These are phyloP conservation scores for Cicer pinnatifidum DNA, from an alignment of 306 rosid genomes.

Conservation along the genomic window DNA sequence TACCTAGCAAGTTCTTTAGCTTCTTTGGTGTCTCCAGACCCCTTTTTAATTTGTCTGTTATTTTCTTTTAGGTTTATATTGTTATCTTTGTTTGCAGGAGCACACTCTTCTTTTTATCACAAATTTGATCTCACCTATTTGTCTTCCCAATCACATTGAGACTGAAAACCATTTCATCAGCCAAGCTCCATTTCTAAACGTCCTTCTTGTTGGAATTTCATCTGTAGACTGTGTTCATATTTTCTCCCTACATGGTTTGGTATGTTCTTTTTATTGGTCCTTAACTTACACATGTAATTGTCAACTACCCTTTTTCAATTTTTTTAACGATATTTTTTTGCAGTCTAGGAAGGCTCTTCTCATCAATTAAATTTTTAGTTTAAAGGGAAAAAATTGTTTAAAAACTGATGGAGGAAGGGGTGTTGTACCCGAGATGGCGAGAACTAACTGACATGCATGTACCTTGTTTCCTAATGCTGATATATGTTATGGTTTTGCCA, in stretches of 20 bases:
- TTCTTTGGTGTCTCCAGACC: slow-evolving; percentile 35
- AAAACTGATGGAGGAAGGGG: slow-evolving; percentile 31
- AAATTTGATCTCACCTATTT: slow-evolving; percentile 66
- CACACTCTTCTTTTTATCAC: slow-evolving; percentile 65
- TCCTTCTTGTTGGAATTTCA: slow-evolving; percentile 78
- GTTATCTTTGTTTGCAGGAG: slow-evolving; percentile 67
- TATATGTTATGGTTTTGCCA: slow-evolving; percentile 42
- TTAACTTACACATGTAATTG: slow-evolving; percentile 23
- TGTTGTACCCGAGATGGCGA: neutral
- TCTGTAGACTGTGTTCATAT: slow-evolving; percentile 75
- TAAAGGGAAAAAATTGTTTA: slow-evolving; percentile 12
- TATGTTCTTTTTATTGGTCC: slow-evolving; percentile 50
- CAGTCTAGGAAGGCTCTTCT: slow-evolving; percentile 13
- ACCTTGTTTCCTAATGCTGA: slow-evolving; percentile 41
- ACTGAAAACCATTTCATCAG: slow-evolving; percentile 76
- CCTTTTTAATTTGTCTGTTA: slow-evolving; percentile 15
- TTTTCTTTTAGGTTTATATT: slow-evolving; percentile 39
- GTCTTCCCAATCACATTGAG: slow-evolving; percentile 63
- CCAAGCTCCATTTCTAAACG: slow-evolving; percentile 76
- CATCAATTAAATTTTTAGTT: slow-evolving; percentile 30
- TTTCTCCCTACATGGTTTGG: slow-evolving; percentile 95
- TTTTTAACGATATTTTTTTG: slow-evolving; percentile 18
- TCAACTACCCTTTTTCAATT: neutral
- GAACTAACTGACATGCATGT: slow-evolving; percentile 24
- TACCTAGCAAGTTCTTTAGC: slow-evolving; percentile 21